These are phyloP conservation scores for Chaetomiaceae sp. DNA, from an alignment of 2,329 filamentous ascomycete species.

Conservation along the genomic window DNA sequence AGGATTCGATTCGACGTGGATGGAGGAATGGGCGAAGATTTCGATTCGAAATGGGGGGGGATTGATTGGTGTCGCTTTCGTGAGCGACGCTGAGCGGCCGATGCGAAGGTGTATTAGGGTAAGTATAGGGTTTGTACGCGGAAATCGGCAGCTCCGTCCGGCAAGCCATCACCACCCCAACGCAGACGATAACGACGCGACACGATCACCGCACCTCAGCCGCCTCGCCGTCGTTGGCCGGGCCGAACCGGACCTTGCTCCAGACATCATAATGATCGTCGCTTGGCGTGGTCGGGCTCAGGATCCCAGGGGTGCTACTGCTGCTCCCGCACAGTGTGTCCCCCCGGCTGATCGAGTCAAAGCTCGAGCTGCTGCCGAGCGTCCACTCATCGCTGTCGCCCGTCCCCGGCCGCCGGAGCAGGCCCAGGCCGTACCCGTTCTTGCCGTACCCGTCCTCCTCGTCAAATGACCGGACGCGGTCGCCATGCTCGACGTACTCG, in stretches of 20 bases:
- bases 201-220: slow-evolving; percentile 42
- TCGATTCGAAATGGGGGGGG: no score
- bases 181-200: slow-evolving; percentile 30
- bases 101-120: no score
- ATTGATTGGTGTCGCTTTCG: no score
- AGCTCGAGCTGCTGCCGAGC: slow-evolving; percentile 75
- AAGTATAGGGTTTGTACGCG: no score
- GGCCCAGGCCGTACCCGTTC: slow-evolving; percentile 45
- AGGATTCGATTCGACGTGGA: no score
- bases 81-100: no score
- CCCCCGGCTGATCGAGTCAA: slow-evolving; percentile 41
- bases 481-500: slow-evolving; percentile 84
- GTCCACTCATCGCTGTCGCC: slow-evolving; percentile 84
- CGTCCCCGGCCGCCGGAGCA: slow-evolving; percentile 38
- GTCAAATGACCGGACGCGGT: slow-evolving; percentile 40
- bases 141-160: no score
- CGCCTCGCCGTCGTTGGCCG: slow-evolving; percentile 39
- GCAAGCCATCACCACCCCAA: neutral
- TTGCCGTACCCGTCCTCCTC: slow-evolving; percentile 46
- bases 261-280: slow-evolving; percentile 39
- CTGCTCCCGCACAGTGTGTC: slow-evolving; percentile 44
- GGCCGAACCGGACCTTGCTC: slow-evolving; percentile 34
- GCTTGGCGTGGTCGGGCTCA: slow-evolving; percentile 48
- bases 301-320: slow-evolving; percentile 45
- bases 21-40: no score